These are phyloP conservation scores for Ogataea wickerhamii DNA, from an alignment of 805 yeast genomes.

Conservation along the genomic window DNA sequence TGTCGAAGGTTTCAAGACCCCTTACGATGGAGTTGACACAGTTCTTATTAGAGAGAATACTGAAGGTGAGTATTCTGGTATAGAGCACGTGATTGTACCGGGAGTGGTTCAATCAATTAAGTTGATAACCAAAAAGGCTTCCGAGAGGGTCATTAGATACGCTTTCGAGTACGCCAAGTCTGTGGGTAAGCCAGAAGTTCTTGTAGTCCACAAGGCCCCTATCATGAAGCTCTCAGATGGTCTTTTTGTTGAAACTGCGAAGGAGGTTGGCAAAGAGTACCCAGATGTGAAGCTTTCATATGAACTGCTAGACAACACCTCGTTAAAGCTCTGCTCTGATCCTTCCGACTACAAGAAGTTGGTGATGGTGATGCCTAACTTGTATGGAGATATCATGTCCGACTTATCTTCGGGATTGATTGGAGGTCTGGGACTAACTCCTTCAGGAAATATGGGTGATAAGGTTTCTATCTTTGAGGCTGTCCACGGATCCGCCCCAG, in stretches of 20 bases:
- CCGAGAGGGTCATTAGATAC: conserved; percentile 93
- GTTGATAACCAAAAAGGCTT: conserved; percentile 93
- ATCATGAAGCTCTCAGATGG: conserved; percentile 99
- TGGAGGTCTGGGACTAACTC: conserved; percentile 98
- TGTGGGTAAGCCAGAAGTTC: conserved; percentile 79
- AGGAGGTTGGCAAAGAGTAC: conserved; percentile 84
- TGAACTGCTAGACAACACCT: conserved; percentile 94
- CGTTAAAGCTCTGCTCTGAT: conserved; percentile 83
- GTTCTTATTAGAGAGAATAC: conserved; percentile 98
- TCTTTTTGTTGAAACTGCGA: conserved; percentile 87
- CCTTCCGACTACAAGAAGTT: conserved; percentile 83
- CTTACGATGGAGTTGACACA: conserved; percentile 84
- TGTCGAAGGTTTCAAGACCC: conserved; percentile 89
- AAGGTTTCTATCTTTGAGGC: conserved; percentile 98
- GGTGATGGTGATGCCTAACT: conserved; percentile 97
- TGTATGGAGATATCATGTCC: conserved; percentile 98
- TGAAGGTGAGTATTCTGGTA: conserved; percentile 99
- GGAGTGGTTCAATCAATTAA: conserved; percentile 98
- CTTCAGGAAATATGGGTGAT: conserved; percentile 99
- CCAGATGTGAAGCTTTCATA: conserved; percentile 81
- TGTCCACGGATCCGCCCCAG: conserved; percentile 99
- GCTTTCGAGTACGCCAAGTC: conserved; percentile 95
- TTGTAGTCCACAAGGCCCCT: conserved; percentile 97
- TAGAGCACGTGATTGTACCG: conserved; percentile 96
- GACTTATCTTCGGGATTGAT: conserved; percentile 96